Evolutionary conservation across 805 yeast genomes (phyloP), one percentile per base, ranked within the genome.

Genomic region (Candida nemodendra): DNA sequence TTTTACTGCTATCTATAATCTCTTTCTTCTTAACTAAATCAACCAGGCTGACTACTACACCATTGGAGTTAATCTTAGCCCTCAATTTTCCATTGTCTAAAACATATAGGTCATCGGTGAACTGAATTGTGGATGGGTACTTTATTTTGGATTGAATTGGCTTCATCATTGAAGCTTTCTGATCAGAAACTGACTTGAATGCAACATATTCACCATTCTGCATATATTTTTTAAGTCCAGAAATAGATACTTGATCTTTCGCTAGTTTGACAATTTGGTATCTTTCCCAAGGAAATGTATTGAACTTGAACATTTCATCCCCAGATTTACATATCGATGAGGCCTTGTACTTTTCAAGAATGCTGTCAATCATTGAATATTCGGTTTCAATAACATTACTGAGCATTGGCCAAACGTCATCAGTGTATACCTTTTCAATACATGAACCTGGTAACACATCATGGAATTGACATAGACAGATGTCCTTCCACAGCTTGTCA

Each of bases 401-500:
- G 51, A 90, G 72, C 76, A 86, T 80, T 22, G 91, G 90, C 56
- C 80, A 76, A 8, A 91, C 97, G 52, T 84, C 93, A 51, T 88
- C 89, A 33, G 76, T 79, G 57, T 93, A 91, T 11, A 93, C 96
- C 79, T 87, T 78, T 45, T 88, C 96, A 53, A 91, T 91, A 63
- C 96, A 87, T 5, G 95, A 83, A 3, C 99, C 99, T 2, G 99
- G 99, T 36, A 93, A 71, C n/a, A 91, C 97, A 66, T 91, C 99
- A 61, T 91, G 99, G 68, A 91, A 91, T 59, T 91, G 98, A 57
- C 96, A 89, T 39, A 93, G 67, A 44, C 89, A 78, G 15, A 91
- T 78, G 60, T 86, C 80, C 59, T 88, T 91, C 99, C 99, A 91
- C 44, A 91, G 61, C 2, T 65, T 71, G 45, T 81, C 79, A 30